These are phyloP conservation scores for Cyclocybe cylindracea DNA, from an alignment of 768 basidiomycete genomes.

Conservation along the genomic window DNA sequence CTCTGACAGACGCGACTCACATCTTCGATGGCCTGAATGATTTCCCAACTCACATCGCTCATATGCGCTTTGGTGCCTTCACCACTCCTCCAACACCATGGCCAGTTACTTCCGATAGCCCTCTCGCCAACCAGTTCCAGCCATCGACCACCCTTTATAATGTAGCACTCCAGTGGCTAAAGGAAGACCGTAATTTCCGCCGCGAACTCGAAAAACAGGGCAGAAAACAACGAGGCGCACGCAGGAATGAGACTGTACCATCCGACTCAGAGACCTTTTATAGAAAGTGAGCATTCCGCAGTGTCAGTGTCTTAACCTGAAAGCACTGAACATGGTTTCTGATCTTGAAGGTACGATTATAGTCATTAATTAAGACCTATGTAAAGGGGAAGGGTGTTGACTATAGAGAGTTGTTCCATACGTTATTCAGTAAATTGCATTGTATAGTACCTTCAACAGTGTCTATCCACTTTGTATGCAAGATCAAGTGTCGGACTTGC, in stretches of 20 bases:
- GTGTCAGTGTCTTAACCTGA: not conserved
- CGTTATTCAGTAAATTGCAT: not conserved
- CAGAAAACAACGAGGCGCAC: conserved; percentile 62
- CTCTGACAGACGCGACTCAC: conserved; percentile 82
- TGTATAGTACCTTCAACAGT: not conserved
- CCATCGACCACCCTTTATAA: conserved; percentile 53
- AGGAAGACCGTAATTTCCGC: conserved; percentile 74
- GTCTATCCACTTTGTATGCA: not conserved
- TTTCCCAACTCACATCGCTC: conserved; percentile 94
- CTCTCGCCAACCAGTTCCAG: conserved; percentile 18
- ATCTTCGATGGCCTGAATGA: conserved; percentile 90
- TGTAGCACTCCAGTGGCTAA: conserved; percentile 85
- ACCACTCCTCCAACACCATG: conserved; percentile 69
- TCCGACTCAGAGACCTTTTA: conserved; percentile 86
- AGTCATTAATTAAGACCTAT: conserved; percentile 28
- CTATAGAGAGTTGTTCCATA: not conserved
- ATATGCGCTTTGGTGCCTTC: conserved; percentile 85
- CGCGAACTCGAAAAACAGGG: conserved; percentile 57
- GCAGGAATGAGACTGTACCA: conserved; percentile 56
- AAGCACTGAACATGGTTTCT: not conserved
- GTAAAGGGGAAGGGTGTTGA: not conserved
- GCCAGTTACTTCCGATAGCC: conserved; percentile 37
- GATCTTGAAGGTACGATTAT: conserved; percentile 41
- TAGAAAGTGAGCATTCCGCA: conserved; percentile 59
- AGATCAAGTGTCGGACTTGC: too few relatives aligned